These are phyloP conservation scores for Aspergillus sp. DNA, from an alignment of 2,329 filamentous ascomycete species.

Conservation along the genomic window DNA sequence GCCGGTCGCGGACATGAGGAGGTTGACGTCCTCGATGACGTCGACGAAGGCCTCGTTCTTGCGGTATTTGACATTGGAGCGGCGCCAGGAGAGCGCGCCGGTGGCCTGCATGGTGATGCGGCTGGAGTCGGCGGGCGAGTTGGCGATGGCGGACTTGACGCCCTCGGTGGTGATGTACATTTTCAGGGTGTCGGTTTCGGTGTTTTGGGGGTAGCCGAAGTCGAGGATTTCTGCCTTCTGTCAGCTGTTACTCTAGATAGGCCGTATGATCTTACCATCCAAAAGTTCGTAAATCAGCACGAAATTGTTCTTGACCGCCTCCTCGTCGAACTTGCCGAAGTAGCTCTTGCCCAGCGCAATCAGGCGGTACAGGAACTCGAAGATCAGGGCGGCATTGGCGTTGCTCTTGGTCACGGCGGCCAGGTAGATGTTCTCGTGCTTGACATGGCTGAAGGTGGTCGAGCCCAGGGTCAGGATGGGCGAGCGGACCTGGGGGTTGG, in stretches of 20 bases:
- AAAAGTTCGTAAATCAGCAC: constrained; percentile 95
- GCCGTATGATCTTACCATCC: too few species aligned
- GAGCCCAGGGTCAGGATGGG: constrained; percentile 94
- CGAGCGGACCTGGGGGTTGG: constrained; percentile 92
- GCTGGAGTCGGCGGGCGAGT: constrained; percentile 73
- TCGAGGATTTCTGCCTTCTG: constrained; percentile 98
- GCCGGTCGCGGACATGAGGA: constrained; percentile 96
- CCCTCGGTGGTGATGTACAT: constrained; percentile 99
- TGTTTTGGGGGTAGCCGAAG: constrained; percentile 98
- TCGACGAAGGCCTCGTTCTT: constrained; percentile 99
- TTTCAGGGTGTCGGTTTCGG: constrained; percentile 95
- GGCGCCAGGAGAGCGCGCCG: constrained; percentile 90
- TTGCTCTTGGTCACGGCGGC: constrained; percentile 98
- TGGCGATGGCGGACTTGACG: constrained; percentile 69
- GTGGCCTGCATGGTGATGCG: constrained; percentile 99
- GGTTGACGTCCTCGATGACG: constrained; percentile 97
- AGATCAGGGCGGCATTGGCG: constrained; percentile 94
- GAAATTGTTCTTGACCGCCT: constrained; percentile 99
- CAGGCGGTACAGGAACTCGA: constrained; percentile 92
- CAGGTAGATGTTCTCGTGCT: constrained; percentile 97
- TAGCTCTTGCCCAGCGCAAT: constrained; percentile 87
- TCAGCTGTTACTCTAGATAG: too few species aligned
- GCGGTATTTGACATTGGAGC: constrained; percentile 95
- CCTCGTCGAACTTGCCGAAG: constrained; percentile 98
- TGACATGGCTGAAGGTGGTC: constrained; percentile 98